Conservation (phyloP, 768 basidiomycete genomes). For the Pleurotus eryngii region DNA sequence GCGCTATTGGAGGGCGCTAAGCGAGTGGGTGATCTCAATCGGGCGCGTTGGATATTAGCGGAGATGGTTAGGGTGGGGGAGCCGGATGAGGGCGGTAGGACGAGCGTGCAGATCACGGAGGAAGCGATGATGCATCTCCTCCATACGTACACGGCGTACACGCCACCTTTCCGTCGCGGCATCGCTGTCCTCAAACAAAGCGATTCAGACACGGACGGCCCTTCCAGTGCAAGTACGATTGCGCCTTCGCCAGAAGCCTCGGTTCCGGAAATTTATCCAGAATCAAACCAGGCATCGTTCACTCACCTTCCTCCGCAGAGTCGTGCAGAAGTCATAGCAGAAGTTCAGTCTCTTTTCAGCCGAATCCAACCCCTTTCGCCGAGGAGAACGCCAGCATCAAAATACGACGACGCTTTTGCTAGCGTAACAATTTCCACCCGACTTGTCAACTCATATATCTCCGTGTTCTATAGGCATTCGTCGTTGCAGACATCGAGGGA, state of each 20-base stretch:
- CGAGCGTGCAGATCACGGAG: conserved; percentile 46
- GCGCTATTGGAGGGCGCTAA: conserved; percentile 91
- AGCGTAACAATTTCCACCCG: conserved; percentile 55
- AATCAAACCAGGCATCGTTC: conserved; percentile 25
- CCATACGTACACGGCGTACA: conserved; percentile 82
- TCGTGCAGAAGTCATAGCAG: conserved; percentile 64
- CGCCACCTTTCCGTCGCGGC: conserved; percentile 60
- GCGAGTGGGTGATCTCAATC: conserved; percentile 75
- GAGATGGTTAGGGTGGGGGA: conserved; percentile 56
- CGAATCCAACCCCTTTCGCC: conserved; percentile 41
- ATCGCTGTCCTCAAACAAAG: conserved; percentile 40
- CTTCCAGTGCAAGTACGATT: not conserved
- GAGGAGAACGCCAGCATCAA: conserved; percentile 7
- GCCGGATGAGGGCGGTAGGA: conserved; percentile 11
- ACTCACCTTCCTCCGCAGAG: conserved; percentile 71
- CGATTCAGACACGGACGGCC: conserved; percentile 7
- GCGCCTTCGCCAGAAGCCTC: conserved; percentile 1
- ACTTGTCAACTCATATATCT: conserved; percentile 78
- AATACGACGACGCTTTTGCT: conserved; percentile 41
- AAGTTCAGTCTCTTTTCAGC: conserved; percentile 63
- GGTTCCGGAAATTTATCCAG: conserved; percentile 9
- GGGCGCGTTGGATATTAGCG: conserved; percentile 87
- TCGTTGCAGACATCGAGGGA: conserved; percentile 45
- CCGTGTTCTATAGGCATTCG: conserved; percentile 62
- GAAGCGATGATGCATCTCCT: conserved; percentile 81